A percentile compares a stretch with the other conserved stretches of the same genome.
These are phyloP conservation scores for Potentilla sterilis DNA, from an alignment of 306 rosid genomes.

Conservation along the genomic window DNA sequence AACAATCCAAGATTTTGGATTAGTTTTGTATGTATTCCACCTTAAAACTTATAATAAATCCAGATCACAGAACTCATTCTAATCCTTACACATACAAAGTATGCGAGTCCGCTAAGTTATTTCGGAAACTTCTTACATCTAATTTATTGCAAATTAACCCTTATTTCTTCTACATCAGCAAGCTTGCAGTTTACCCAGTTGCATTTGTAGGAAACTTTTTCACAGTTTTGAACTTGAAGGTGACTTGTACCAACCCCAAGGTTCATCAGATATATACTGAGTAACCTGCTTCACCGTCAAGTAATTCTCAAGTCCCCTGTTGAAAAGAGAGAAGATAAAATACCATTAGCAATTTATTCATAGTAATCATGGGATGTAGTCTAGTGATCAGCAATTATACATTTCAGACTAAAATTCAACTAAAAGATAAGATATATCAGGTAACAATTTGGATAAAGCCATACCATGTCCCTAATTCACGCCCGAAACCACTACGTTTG, in stretches of 20 bases:
- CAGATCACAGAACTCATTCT: neutral
- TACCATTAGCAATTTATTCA: constrained; percentile 21
- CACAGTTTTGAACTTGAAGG: constrained; percentile 90
- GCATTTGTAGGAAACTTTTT: constrained; percentile 20
- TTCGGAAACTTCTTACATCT: neutral
- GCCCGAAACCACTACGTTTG: constrained; percentile 95
- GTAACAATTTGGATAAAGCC: constrained; percentile 7
- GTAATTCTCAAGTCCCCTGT: constrained; percentile 95
- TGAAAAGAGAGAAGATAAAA: constrained; percentile 5
- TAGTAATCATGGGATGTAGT: neutral
- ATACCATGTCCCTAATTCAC: constrained; percentile 98
- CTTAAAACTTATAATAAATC: neutral
- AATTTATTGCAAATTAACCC: constrained; percentile 1
- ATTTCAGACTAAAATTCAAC: neutral
- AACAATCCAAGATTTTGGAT: neutral
- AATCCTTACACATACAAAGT: neutral
- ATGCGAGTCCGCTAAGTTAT: neutral
- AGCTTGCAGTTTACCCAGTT: constrained; percentile 10
- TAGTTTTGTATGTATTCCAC: neutral
- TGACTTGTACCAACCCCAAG: constrained; percentile 92
- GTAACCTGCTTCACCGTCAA: constrained; percentile 96
- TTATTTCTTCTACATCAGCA: constrained; percentile 18
- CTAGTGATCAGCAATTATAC: neutral
- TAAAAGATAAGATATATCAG: neutral
- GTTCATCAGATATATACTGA: constrained; percentile 65